Conservation (phyloP, 495 filamentous ascomycete species). For the Daldinia grandis region DNA sequence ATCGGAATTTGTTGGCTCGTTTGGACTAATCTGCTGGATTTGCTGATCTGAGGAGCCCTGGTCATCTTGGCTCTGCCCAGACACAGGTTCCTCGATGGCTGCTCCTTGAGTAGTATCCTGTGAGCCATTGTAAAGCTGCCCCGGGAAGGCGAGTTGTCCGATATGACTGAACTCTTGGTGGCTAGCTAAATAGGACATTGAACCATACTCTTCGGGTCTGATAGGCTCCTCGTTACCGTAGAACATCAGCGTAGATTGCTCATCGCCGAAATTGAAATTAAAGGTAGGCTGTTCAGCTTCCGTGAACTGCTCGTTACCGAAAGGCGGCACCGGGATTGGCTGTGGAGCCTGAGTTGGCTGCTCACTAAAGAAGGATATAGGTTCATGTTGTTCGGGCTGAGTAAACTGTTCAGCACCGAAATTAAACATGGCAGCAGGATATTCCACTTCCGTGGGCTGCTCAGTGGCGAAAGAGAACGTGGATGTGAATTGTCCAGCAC, state of each 20-base stretch:
- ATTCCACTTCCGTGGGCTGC: not conserved
- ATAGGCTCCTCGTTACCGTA: too few species aligned
- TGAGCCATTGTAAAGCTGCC: too few species aligned
- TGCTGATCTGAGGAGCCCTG: not conserved
- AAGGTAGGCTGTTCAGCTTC: not conserved
- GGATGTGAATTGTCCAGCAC: not conserved
- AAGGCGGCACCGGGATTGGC: not conserved
- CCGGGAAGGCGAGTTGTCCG: too few species aligned
- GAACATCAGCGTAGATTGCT: not conserved
- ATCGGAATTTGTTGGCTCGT: not conserved
- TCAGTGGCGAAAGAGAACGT: not conserved
- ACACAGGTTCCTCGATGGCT: too few species aligned
- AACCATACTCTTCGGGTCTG: too few species aligned
- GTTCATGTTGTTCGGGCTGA: not conserved
- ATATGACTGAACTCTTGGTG: too few species aligned
- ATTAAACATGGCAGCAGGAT: not conserved
- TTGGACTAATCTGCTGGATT: not conserved
- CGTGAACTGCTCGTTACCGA: not conserved
- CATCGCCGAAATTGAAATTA: not conserved
- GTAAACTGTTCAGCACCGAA: not conserved
- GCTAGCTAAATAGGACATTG: too few species aligned
- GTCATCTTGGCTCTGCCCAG: too few species aligned
- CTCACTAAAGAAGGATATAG: not conserved
- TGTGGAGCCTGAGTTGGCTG: not conserved
- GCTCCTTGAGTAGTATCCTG: too few species aligned